Evolutionary conservation across 2,329 filamentous ascomycete species (phyloP).

Genomic region (Microdochium paspali): DNA sequence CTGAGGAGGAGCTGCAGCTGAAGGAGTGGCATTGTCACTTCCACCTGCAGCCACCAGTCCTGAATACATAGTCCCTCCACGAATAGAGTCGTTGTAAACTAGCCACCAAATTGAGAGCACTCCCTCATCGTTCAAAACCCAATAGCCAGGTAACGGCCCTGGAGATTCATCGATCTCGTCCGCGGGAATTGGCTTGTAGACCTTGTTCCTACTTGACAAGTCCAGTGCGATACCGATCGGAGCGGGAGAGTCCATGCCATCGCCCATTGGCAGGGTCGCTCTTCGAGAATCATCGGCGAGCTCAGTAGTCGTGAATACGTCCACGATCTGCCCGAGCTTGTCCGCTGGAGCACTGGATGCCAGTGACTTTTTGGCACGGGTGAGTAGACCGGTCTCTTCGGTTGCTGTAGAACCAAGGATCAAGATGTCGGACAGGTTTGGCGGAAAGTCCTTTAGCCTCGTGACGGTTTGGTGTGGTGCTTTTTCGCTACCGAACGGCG

Average conservation of each 20-base stretch:
- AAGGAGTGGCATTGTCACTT: constrained; percentile 14
- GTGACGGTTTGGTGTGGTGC: constrained; percentile 68
- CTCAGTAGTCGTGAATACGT: constrained; percentile 63
- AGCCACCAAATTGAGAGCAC: constrained; percentile 84
- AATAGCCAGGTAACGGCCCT: constrained; percentile 71
- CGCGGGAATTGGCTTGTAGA: constrained; percentile 65
- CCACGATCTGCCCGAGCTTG: constrained; percentile 37
- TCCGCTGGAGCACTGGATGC: constrained; percentile 49
- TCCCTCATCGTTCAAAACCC: constrained; percentile 84
- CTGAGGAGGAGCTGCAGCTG: constrained; percentile 19
- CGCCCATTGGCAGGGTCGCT: constrained; percentile 65
- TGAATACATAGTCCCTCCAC: constrained; percentile 62
- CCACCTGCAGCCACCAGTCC: constrained; percentile 48
- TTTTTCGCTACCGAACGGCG: constrained; percentile 57
- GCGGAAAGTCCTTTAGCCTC: constrained; percentile 71
- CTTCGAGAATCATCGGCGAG: constrained; percentile 65
- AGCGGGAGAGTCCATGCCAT: constrained; percentile 60
- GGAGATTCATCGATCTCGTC: constrained; percentile 73
- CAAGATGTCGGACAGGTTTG: constrained; percentile 70
- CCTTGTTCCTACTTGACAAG: constrained; percentile 71
- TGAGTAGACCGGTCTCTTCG: constrained; percentile 70
- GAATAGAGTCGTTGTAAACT: constrained; percentile 79
- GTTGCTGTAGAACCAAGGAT: constrained; percentile 75
- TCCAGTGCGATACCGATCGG: constrained; percentile 76
- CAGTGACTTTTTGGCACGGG: constrained; percentile 60